Evolutionary conservation across 2,329 filamentous ascomycete genomes (phyloP).

Genomic region (Lojkania enalia): DNA sequence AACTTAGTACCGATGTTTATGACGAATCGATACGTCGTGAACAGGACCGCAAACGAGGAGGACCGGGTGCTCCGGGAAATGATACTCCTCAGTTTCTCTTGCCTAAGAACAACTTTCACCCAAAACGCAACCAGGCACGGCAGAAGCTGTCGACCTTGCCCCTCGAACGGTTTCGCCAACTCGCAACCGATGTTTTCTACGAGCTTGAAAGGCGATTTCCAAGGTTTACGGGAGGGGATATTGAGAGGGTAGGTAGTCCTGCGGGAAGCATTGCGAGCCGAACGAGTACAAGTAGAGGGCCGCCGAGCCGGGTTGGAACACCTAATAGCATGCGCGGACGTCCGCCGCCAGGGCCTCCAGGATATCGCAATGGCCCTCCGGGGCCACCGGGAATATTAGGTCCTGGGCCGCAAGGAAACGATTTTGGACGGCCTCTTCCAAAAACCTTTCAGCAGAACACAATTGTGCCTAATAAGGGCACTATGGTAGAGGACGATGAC

Average conservation of each 20-base stretch:
- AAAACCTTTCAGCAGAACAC: conserved; percentile 95
- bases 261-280: conserved; percentile 60
- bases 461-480: conserved; percentile 96
- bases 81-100: conserved; percentile 65
- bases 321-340: conserved; percentile 60
- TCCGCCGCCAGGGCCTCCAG: conserved; percentile 37
- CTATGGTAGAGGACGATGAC: conserved; percentile 93
- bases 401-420: conserved; percentile 49
- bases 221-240: conserved; percentile 70
- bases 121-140: conserved; percentile 95
- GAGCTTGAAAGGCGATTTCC: conserved; percentile 91
- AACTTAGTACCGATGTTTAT: conserved; percentile 96
- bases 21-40: conserved; percentile 91
- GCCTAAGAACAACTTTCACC: conserved; percentile 89
- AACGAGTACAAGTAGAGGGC: conserved; percentile 57
- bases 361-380: conserved; percentile 28
- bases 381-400: conserved; percentile 41
- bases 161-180: conserved; percentile 81
- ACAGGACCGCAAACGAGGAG: conserved; percentile 56
- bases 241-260: conserved; percentile 68
- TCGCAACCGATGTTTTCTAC: conserved; percentile 94
- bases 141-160: conserved; percentile 92
- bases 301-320: conserved; percentile 58
- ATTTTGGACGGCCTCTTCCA: conserved; percentile 75
- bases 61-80: conserved; percentile 53